These are phyloP conservation scores for Graphilbum sp. DNA, from an alignment of 2,329 filamentous ascomycete species.

Conservation along the genomic window DNA sequence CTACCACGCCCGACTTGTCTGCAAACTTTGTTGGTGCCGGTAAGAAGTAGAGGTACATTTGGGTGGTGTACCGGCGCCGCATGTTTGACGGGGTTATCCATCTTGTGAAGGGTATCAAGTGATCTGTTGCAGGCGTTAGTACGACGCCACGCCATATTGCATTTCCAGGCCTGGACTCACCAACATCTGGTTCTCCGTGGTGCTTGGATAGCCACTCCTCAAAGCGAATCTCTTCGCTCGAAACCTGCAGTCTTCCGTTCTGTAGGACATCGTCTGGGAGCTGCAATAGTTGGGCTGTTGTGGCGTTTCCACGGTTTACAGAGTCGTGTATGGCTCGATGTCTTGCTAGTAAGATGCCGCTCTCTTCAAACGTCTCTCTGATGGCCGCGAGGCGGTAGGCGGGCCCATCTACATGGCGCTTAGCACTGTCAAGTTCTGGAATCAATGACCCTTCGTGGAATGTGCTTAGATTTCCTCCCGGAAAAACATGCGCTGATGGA, in stretches of 20 bases:
- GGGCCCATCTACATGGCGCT: slow-evolving; percentile 51
- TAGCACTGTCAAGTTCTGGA: slow-evolving; percentile 26
- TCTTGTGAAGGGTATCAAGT: slow-evolving; percentile 66
- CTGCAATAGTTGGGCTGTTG: slow-evolving; percentile 37
- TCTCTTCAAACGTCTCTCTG: slow-evolving; percentile 89
- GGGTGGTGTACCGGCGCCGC: slow-evolving; percentile 71
- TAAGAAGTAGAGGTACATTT: slow-evolving; percentile 93
- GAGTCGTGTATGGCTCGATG: slow-evolving; percentile 17
- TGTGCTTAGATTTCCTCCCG: slow-evolving; percentile 68
- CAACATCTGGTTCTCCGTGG: slow-evolving; percentile 47
- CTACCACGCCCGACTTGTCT: slow-evolving; percentile 7
- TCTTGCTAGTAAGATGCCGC: slow-evolving; percentile 58
- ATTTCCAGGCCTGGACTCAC: no score
- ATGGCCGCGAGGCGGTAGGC: slow-evolving; percentile 73
- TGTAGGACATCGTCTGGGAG: slow-evolving; percentile 45
- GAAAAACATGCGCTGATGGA: slow-evolving; percentile 86
- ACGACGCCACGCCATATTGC: no score
- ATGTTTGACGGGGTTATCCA: slow-evolving; percentile 73
- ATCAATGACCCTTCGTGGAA: slow-evolving; percentile 52
- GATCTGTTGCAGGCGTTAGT: slow-evolving; percentile 24
- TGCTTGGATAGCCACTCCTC: slow-evolving; percentile 41
- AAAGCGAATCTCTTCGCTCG: slow-evolving; percentile 50
- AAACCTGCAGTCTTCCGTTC: slow-evolving; percentile 49
- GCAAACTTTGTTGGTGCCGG: slow-evolving; percentile 31
- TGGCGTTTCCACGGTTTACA: not conserved